Evolutionary conservation across 495 filamentous ascomycete species (phyloP), one percentile per base, ranked within the genome.

Genomic region (Chaetomium fimeti): DNA sequence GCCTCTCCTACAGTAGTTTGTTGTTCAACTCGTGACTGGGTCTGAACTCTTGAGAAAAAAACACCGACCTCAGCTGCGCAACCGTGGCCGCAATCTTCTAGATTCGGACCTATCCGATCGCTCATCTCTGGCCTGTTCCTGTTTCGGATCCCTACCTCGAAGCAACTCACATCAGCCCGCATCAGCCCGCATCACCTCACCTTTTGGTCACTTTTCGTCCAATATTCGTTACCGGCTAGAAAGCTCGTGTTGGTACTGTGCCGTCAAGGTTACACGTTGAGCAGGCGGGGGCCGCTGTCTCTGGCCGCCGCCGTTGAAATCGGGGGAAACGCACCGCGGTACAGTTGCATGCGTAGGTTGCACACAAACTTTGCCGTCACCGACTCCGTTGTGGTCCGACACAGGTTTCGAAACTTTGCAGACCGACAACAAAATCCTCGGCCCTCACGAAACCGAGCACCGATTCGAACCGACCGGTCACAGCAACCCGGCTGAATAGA

Each of bases 271-370:
- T 27, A 43, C 22, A 61, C 47, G 48, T 42, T 27, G n/a, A 40
- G 20, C 58, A 11, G 58, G 47, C 49, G 36, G 51, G 49, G 51
- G 49, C 36, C 52, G 45, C 32, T 48, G 51, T 48, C 27, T 32
- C 61, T 56, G 61, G 51, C 51, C 52, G 47, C 51, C 38, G 61
- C 38, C 53, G 25, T 55, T 27, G 47, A 53, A 42, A 40, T 20
- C 20, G 22, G 58, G 58, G 16, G 47, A 53, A 36, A 1, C 32
- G 29, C 16, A 6, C 43, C 27, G 24, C 22, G 40, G 32, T 36
- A 29, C 36, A 36, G 25, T 61, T 51, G 59, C 59, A 36, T 36
- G 6, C n/a, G n/a, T n/a, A n/a, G n/a, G 32, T 36, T 36, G 32
- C 32, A 36, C 32, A 61, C 47, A 25, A 42, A 18, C 7, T 47